A percentile compares a stretch with the other conserved stretches of the same genome.
Evolutionary conservation across 179 eudicot species (phyloP).

Genomic region (Spinacia oleracea): DNA sequence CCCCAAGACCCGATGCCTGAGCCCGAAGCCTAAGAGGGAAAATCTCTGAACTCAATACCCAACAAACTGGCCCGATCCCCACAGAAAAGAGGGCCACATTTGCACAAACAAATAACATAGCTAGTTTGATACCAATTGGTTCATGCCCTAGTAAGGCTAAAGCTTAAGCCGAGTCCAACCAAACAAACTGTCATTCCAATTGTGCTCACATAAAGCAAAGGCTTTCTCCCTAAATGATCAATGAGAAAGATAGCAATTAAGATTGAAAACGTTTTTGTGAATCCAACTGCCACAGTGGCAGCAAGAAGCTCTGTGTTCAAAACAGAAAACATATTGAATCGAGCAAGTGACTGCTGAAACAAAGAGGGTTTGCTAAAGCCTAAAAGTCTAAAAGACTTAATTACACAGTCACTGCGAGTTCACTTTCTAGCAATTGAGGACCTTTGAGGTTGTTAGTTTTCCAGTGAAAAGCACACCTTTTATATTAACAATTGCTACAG

Average conservation of each 20-base stretch:
- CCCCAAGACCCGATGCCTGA: slow-evolving; percentile 78
- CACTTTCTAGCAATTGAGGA: background rate
- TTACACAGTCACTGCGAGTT: no score
- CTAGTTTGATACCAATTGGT: slow-evolving; percentile 47
- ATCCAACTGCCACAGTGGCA: slow-evolving; percentile 77
- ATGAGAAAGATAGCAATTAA: slow-evolving; percentile 72
- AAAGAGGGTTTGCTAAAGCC: no score
- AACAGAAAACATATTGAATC: no score
- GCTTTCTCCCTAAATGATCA: slow-evolving; percentile 73
- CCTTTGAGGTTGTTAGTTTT: background rate
- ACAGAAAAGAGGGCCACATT: slow-evolving; percentile 89
- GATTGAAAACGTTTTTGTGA: slow-evolving; percentile 65
- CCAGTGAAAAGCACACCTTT: background rate
- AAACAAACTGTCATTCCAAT: slow-evolving; percentile 76
- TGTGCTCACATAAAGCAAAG: slow-evolving; percentile 77
- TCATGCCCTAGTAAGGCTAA: slow-evolving; percentile 50
- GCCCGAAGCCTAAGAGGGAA: slow-evolving; percentile 87
- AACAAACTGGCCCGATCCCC: slow-evolving; percentile 84
- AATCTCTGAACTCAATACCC: slow-evolving; percentile 83
- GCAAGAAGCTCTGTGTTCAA: slow-evolving; percentile 56
- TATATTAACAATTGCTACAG: background rate
- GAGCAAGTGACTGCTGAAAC: no score
- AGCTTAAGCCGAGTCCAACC: slow-evolving; percentile 58
- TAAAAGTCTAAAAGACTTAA: no score
- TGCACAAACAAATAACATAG: slow-evolving; percentile 64